phyloP scores from a whole-genome alignment of 2,329 filamentous ascomycete species.

The Aspergillus arachidicola region DNA sequence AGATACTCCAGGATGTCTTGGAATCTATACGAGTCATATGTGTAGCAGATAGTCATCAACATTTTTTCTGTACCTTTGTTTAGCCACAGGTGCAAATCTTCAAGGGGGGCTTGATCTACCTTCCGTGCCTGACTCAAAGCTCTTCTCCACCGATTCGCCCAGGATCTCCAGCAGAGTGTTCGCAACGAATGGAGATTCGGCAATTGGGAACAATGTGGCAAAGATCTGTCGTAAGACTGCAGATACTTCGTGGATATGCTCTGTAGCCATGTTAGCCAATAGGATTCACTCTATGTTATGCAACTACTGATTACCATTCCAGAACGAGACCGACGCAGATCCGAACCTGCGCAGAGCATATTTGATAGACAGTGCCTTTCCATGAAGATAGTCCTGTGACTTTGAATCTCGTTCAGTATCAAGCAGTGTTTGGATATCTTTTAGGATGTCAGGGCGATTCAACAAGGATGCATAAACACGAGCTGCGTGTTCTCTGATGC shows the following conservation, averaged over 20 bases:
- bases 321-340: constrained; percentile 34
- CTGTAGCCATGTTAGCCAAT: constrained; percentile 24
- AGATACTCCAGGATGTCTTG: constrained; percentile 29
- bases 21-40: constrained; percentile 30
- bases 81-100: neutral
- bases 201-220: constrained; percentile 27
- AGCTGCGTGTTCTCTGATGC: constrained; percentile 50
- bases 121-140: constrained; percentile 32
- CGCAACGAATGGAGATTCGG: constrained; percentile 38
- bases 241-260: constrained; percentile 30
- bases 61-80: constrained; percentile 22
- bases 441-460: constrained; percentile 34
- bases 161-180: constrained; percentile 41
- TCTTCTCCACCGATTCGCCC: constrained; percentile 38
- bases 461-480: constrained; percentile 45
- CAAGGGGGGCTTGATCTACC: constrained; percentile 22
- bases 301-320: constrained; percentile 32
- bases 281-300: neutral
- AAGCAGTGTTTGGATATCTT: constrained; percentile 31
- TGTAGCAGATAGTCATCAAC: constrained; percentile 20
- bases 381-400: constrained; percentile 44
- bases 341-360: constrained; percentile 42
- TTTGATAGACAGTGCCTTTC: constrained; percentile 41
- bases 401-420: constrained; percentile 15
- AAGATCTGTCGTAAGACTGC: constrained; percentile 30